Base-by-base conservation (phyloP, 495 filamentous ascomycete genomes). In the Aspergillus sclerotiicarbonarius region DNA sequence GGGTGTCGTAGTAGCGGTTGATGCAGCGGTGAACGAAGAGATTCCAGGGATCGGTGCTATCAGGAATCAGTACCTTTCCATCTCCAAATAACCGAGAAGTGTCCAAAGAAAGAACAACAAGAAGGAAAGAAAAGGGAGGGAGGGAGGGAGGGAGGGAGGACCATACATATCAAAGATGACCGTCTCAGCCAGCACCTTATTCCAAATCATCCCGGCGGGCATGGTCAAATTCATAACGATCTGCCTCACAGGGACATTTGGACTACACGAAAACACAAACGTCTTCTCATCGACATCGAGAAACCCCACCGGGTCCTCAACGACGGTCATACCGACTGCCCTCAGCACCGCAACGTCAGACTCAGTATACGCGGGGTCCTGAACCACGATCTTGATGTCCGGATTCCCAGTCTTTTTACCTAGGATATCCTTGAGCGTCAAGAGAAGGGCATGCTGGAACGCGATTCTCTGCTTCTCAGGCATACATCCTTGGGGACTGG, bases 161-260 rank as follows among this genome's bases (percentile, higher is more conserved):
- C 3, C 21, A 30, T 4, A 30, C 9, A 13, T 31, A 3, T 15
- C 8, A 30, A 12, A 29, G 21, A 29, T 15, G 20, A 10, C 29
- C 6, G 21, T 35, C 9, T 20, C 39, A 2, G 51, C 49, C 39
- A 25, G 16, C 1, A 53, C 49, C 49, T 35, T 13, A 25, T 53
- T 35, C 56, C 56, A 58, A 4, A 58, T 25, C 41, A 53, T 31
- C 10, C 51, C 41, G 0, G 39, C 56, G 4, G 56, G 56, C 32
- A 29, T 25, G 6, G 49, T 35, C 30, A 58, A 8, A 46, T 58
- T 35, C 7, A 29, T 15, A 9, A 58, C 41, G 7, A 58, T 47
- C 30, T 58, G 56, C 9, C 51, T 33, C 19, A 58, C 56, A 4
- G 56, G 56, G 10, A 46, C 16, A 53, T 58, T 33, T 18, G 56